Base-by-base conservation (phyloP, 106 monocot genomes). In the Allium sativum region DNA sequence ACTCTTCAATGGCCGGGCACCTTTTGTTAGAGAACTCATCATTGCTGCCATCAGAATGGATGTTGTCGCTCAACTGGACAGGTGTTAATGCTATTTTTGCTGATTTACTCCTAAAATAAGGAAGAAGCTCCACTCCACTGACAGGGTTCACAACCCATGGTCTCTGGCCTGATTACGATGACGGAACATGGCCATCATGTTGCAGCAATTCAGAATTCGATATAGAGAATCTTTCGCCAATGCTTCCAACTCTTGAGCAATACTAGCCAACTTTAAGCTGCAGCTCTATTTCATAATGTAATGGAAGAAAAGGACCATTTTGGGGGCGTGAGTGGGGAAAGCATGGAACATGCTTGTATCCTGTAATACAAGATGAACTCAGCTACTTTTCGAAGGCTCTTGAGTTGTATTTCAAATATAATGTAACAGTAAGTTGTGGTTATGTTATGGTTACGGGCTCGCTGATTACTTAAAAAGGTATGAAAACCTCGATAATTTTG, bases 261-360 rank as follows among this genome's bases (percentile, higher is more conserved):
- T 82, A 96, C 61, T 96, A 91, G 96, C 91, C 96, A 68, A 77
- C 87, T 41, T 73, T 91, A 31, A 88, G 84, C 62, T 96, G 96
- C 58, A 65, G 87, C 44, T 76, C 82, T 58, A 40, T 91, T 16
- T 79, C 75, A 18, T 61, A 66, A 71, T 96, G 96, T 65, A 74
- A 78, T 61, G 84, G 91, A 66, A 79, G 87, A 60, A 96, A 78
- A 60, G 96, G 96, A 16, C 66, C 74, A 7, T 84, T 96, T 67
- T 96, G 96, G 96, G 96, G 74, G 18, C 96, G 91, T 74, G 90
- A 96, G 86, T 90, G 19, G 47, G 44, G 18, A 77, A 94, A 94
- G 68, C 94, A 94, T 70, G 94, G 94, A 40, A 94, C 94, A 59
- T 94, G 94, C 57, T 81, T 83, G 31, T 86, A 47, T 70, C 83